Percentiles rank a stretch among this genome's conserved stretches.
phyloP scores from a whole-genome alignment of 106 monocot species.

The Acanthochlamys bracteata region DNA sequence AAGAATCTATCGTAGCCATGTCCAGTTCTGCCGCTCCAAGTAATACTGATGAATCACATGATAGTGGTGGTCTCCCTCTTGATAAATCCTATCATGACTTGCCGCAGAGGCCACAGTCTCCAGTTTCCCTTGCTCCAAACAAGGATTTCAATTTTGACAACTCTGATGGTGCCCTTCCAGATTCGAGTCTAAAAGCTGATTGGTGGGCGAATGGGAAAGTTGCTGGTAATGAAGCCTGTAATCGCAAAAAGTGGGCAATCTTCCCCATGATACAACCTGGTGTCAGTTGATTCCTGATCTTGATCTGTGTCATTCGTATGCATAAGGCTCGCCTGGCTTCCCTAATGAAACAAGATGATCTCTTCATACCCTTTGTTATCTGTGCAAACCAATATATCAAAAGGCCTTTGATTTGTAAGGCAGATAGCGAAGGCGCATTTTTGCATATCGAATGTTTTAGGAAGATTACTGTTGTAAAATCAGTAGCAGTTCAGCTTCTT shows the following conservation, averaged over 20 bases:
- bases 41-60: constrained; percentile 8
- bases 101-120: constrained; percentile 30
- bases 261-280: constrained; percentile 53
- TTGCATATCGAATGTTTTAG: neutral
- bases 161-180: constrained; percentile 25
- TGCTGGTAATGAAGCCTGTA: constrained; percentile 7
- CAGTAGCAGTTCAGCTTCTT: constrained; percentile 1
- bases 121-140: constrained; percentile 18
- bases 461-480: neutral
- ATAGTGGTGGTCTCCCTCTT: constrained; percentile 5
- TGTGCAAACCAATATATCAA: neutral
- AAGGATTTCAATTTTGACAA: constrained; percentile 83
- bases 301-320: neutral
- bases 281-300: constrained; percentile 24
- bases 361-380: neutral
- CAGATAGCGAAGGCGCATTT: no score
- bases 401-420: neutral
- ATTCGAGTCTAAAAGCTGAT: constrained; percentile 35
- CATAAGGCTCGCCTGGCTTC: no score
- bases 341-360: neutral
- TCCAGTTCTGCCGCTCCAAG: neutral
- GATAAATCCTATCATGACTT: constrained; percentile 34
- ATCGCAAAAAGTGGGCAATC: constrained; percentile 54
- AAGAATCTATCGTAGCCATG: neutral
- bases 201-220: constrained; percentile 74